phyloP scores from a whole-genome alignment of 108 stramenopile genomes.

The Cyclotella atomus region DNA sequence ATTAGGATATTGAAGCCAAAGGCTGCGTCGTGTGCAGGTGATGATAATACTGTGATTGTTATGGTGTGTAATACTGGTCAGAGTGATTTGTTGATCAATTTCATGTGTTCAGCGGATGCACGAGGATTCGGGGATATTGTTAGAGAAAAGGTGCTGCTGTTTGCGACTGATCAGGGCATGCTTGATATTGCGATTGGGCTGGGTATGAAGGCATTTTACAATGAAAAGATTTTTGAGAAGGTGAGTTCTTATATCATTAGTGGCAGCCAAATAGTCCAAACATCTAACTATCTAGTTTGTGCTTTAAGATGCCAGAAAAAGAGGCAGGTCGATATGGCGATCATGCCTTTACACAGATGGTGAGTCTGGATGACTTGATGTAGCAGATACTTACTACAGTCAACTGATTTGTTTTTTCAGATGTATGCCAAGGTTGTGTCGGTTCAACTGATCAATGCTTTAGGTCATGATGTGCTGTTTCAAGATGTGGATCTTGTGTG shows the following conservation, averaged over 20 bases:
- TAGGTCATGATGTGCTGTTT: slow-evolving; percentile 66
- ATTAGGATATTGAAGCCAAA: slow-evolving; percentile 56
- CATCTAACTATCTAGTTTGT: too few species aligned
- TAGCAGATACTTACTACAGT: not conserved
- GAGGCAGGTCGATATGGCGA: slow-evolving; percentile 64
- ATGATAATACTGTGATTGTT: slow-evolving; percentile 51
- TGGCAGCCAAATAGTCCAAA: too few species aligned
- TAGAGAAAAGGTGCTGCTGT: slow-evolving; percentile 47
- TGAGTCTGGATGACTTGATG: not conserved
- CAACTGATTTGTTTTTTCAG: not conserved
- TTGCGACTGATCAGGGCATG: slow-evolving; percentile 57
- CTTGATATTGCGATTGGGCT: slow-evolving; percentile 49
- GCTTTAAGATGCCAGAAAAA: slow-evolving; percentile 45
- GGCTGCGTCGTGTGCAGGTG: slow-evolving; percentile 55
- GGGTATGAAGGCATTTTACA: slow-evolving; percentile 55
- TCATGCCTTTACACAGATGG: slow-evolving; percentile 55
- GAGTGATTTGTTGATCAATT: slow-evolving; percentile 55
- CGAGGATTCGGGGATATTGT: slow-evolving; percentile 49
- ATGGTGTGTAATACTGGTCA: slow-evolving; percentile 62
- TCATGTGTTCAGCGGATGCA: slow-evolving; percentile 51
- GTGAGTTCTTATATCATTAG: not conserved
- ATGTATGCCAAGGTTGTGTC: slow-evolving; percentile 72
- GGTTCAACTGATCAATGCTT: slow-evolving; percentile 53
- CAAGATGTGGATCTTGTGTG: slow-evolving; percentile 77
- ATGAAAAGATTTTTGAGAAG: slow-evolving; percentile 27